Percentiles rank a stretch among this genome's conserved stretches.
Conservation (phyloP, 305 asterid genomes). For the Coffea humblotiana region DNA sequence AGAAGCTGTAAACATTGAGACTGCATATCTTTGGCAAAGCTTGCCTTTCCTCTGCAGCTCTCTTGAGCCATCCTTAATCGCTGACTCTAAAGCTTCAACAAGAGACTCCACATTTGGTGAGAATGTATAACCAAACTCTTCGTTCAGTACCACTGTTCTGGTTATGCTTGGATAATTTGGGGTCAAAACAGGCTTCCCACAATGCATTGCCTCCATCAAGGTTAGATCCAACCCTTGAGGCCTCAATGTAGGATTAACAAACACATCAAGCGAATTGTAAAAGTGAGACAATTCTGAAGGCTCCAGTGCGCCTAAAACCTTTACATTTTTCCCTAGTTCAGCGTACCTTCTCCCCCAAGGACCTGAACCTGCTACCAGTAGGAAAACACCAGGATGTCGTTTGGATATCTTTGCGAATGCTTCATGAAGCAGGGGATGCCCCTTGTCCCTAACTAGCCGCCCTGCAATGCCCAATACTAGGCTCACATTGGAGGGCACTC, state of each 20-base stretch:
- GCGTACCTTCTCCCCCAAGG: conserved; percentile 26
- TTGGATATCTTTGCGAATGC: conserved; percentile 17
- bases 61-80: conserved; percentile 17
- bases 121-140: conserved; percentile 26
- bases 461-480: conserved; percentile 30
- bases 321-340: conserved; percentile 16
- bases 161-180: conserved; percentile 28
- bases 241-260: conserved; percentile 30
- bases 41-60: conserved; percentile 25
- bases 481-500: conserved; percentile 21
- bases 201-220: conserved; percentile 29
- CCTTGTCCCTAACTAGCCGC: conserved; percentile 29
- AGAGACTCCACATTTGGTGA: conserved; percentile 23
- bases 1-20: conserved; percentile 20
- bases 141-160: conserved; percentile 17
- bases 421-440: conserved; percentile 22
- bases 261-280: conserved; percentile 25
- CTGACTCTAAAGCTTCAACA: conserved; percentile 18
- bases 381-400: conserved; percentile 12
- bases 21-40: conserved; percentile 21
- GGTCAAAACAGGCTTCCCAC: conserved; percentile 25
- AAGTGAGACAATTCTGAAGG: conserved; percentile 22
- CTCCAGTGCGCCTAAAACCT: conserved; percentile 21
- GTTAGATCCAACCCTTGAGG: conserved; percentile 33
- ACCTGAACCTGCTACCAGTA: conserved; percentile 24